Base-by-base conservation (phyloP, 2,329 filamentous ascomycete species). In the Beauveria asiatica region DNA sequence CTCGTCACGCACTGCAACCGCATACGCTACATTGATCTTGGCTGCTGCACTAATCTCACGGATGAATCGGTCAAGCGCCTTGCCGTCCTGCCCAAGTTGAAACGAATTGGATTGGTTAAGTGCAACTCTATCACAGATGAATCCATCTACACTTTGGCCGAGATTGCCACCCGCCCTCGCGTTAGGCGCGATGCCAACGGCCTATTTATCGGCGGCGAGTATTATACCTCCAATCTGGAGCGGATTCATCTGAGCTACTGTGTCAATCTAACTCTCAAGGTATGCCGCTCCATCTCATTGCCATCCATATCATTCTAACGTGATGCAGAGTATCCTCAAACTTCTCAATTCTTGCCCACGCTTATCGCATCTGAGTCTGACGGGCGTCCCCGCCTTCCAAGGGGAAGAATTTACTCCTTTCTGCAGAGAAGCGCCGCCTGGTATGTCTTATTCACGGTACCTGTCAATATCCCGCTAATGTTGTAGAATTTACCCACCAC, bases 171-270 rank as follows among this genome's bases (percentile, higher is more conserved):
- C 53, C 78, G 81, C 17, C 74, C 76, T 9, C 74, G 80, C 5
- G 73, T 77, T 19, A 76, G 80, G 23, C 75, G 79, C 61, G 80
- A 82, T 62, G 72, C 73, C 56, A 76, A 73, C 11, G 80, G 78
- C 9, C 76, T 76, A 67, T 74, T 72, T 61, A 73, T 76, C 62
- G 77, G 72, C 52, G 80, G 77, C 66, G 83, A 80, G 66, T 83
- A 77, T 64, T 84, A 77, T 57, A 78, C 79, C 61, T 79, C 79
- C 21, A 92, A 88, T 68, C 77, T 99, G 27, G 94, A 99, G 76
- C 83, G 94, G 66, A 94, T 99, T 10, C 94, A 99, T 78, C 81
- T 99, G 44, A 97, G 92, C 73, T 97, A 99, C 72, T 99, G 94
- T 74, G 85, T 89, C 45, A 88, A 90, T 64, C 75, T 99, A 57